Base-by-base conservation (phyloP, 164 flowering plant genomes). In the Piper longum region DNA sequence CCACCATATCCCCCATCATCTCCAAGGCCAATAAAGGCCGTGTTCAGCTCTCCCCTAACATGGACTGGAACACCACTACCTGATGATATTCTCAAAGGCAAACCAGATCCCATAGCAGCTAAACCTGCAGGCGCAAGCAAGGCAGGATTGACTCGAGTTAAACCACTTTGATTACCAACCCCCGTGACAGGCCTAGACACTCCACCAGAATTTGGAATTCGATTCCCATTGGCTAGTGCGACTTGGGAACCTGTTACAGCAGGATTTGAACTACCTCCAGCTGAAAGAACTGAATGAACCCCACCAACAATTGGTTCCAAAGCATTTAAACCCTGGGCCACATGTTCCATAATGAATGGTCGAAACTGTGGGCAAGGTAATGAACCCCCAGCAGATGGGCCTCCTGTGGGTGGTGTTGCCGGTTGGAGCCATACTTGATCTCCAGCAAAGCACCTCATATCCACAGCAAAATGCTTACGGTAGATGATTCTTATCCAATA, bases 1-100 rank as follows among this genome's bases (percentile, higher is more conserved):
- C 99, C 99, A 19, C 99, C 99, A 81, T 95, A 95, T 9, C 99
- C 99, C 52, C 99, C 99, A 80, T 95, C 99, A 81, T 91, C 99
- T 45, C 99, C 99, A 72, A 95, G 93, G 51, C 99, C 99, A 76
- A 95, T 89, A 69, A 95, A 91, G 36, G 99, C 96, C n/a, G 97
- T 91, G 76, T 91, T 91, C 57, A 95, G 72, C 63, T 95, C 99
- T 67, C 99, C 99, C 72, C 89, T 81, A 41, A 91, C 91, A 72
- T 85, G 90, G 26, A 89, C 85, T 54, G 98, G 96, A 7, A 86
- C 88, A 72, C 79, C 82, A 61, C 89, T 59, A 4, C 82, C 95
- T 13, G 89, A 78, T 62, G 93, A 59, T 72, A 91, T 72, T 5
- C 99, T 86, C 43, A 89, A 54, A 54, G 92, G 82, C 76, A 84